Conservation (phyloP, 768 basidiomycete genomes). For the Dentipellis fragilis region DNA sequence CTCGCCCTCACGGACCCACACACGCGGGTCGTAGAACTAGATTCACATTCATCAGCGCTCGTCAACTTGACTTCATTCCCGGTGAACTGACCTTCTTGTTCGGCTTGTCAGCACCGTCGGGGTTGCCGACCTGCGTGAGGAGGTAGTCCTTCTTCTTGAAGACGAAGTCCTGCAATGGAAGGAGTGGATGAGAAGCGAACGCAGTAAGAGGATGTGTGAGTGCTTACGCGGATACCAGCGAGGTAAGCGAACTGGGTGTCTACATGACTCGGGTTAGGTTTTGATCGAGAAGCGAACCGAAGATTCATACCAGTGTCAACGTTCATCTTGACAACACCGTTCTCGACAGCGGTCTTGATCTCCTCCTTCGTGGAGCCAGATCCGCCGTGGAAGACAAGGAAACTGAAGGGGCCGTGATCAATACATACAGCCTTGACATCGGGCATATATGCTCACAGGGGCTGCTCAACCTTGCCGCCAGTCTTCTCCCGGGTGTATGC, state of each 20-base stretch:
- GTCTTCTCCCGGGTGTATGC: constrained; percentile 58
- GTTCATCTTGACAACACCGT: constrained; percentile 99
- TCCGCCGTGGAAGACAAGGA: constrained; percentile 99
- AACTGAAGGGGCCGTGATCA: constrained; percentile 33
- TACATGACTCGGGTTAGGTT: constrained; percentile 10
- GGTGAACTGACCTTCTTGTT: constrained; percentile 81
- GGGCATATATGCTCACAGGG: constrained; percentile 65
- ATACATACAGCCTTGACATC: background rate
- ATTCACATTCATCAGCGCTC: background rate
- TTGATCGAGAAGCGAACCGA: background rate
- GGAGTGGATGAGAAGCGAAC: background rate
- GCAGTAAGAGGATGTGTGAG: background rate
- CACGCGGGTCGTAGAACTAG: constrained; percentile 88
- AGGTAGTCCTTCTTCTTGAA: constrained; percentile 82
- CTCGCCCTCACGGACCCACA: constrained; percentile 98
- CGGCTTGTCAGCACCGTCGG: constrained; percentile 92
- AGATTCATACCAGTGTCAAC: constrained; percentile 64
- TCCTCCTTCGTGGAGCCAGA: constrained; percentile 96
- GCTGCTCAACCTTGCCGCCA: constrained; percentile 53
- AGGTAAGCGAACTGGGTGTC: constrained; percentile 93
- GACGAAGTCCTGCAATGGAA: constrained; percentile 62
- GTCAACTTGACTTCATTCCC: background rate
- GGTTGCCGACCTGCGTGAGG: constrained; percentile 88
- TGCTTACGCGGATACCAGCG: constrained; percentile 60
- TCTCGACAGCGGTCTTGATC: constrained; percentile 80